Evolutionary conservation across 1,284 basidiomycete species (phyloP).

Genomic region (Sporisorium reilianum): DNA sequence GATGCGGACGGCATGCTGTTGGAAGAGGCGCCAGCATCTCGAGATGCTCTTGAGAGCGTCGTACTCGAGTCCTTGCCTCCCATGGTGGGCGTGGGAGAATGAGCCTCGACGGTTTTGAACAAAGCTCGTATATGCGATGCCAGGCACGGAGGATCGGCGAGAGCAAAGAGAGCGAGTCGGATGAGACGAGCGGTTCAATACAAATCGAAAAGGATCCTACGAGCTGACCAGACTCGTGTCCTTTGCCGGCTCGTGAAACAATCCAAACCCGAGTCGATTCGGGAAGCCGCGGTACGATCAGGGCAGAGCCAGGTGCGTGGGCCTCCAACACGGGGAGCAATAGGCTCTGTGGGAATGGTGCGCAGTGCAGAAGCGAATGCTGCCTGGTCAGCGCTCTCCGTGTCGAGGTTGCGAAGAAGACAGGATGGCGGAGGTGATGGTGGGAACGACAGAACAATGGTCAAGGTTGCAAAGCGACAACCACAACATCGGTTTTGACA

Average conservation of each 20-base stretch:
- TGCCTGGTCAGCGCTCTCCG: conserved; percentile 3
- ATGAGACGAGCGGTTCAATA: too few species aligned
- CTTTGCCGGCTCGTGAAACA: background rate
- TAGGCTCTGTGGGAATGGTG: background rate
- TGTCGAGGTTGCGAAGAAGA: background rate
- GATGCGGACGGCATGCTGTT: conserved; percentile 4
- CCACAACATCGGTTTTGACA: conserved; percentile 1
- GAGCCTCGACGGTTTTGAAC: background rate
- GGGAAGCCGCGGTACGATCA: background rate
- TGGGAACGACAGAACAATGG: background rate
- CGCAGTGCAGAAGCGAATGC: background rate
- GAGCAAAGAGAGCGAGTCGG: background rate
- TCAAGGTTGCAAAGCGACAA: too few species aligned
- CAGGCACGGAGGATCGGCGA: background rate
- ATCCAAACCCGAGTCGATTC: background rate
- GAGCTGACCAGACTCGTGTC: background rate
- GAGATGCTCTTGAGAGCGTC: conserved; percentile 32
- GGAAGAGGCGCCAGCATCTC: conserved; percentile 18
- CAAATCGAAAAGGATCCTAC: too few species aligned
- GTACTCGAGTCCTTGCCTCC: conserved; percentile 36
- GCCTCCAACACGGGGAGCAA: background rate
- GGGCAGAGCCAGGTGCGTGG: background rate
- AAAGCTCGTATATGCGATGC: background rate
- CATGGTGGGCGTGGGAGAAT: conserved; percentile 9
- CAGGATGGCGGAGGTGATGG: background rate